Percentiles rank a stretch among this genome's conserved stretches.
Conservation (phyloP, 305 asterid genomes). For the Fraxinus sp. region DNA sequence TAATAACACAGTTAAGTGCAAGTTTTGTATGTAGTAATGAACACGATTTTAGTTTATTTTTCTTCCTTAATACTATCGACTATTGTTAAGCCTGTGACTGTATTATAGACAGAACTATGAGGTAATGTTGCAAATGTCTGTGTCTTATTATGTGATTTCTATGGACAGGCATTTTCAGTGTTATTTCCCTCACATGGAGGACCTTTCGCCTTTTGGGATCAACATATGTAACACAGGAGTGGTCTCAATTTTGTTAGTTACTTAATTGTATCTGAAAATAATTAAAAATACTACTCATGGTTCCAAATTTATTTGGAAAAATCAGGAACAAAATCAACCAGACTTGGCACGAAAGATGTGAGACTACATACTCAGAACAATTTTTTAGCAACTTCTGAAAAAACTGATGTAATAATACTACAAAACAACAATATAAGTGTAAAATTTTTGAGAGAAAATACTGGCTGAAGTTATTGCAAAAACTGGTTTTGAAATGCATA, state of each 20-base stretch:
- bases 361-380: background rate
- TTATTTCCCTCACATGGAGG: slow-evolving; percentile 50
- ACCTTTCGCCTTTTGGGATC: slow-evolving; percentile 18
- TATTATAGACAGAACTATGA: slow-evolving; percentile 7
- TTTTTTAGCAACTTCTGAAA: background rate
- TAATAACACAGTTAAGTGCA: background rate
- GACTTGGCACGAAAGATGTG: slow-evolving; percentile 9
- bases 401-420: background rate
- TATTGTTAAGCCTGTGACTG: background rate
- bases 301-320: slow-evolving; percentile 22
- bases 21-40: background rate
- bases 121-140: slow-evolving; percentile 48
- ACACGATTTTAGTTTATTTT: background rate
- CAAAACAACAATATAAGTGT: background rate
- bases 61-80: background rate
- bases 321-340: background rate
- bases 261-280: background rate
- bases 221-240: slow-evolving; percentile 22
- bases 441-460: background rate
- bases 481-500: background rate
- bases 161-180: slow-evolving; percentile 23
- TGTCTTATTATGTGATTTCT: slow-evolving; percentile 55
- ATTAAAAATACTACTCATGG: slow-evolving; percentile 4
- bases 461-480: background rate
- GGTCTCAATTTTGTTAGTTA: slow-evolving; percentile 16